Base-by-base conservation (phyloP, 225 moss, liverwort and hornwort species). In the Physcomitrium patens region DNA sequence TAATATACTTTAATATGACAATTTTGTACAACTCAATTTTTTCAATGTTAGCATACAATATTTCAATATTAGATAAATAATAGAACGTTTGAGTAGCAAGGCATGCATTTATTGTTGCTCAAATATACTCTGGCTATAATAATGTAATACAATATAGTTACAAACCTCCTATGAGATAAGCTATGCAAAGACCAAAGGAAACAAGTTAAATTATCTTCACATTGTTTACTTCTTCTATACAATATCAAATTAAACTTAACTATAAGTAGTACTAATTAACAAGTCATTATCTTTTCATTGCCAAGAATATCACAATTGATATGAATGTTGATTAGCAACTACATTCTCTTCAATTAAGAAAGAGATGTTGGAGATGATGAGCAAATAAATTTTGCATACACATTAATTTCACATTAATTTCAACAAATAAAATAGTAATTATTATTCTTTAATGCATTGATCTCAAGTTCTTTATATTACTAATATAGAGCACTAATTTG, bases 391-490 rank as follows among this genome's bases (percentile, higher is more conserved):
- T n/a, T n/a, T n/a, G n/a, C n/a, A n/a, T n/a, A n/a, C n/a, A n/a
- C n/a, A n/a, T n/a, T n/a, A n/a, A n/a, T n/a, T n/a, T n/a, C n/a
- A n/a, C n/a, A n/a, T n/a, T n/a, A n/a, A n/a, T n/a, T n/a, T n/a
- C n/a, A n/a, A n/a, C n/a, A n/a, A n/a, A n/a, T n/a, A n/a, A n/a
- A n/a, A n/a, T n/a, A n/a, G n/a, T n/a, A n/a, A n/a, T n/a, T n/a
- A n/a, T n/a, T n/a, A n/a, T n/a, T n/a, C n/a, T n/a, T n/a, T n/a
- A n/a, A n/a, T n/a, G n/a, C n/a, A n/a, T n/a, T n/a, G n/a, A n/a
- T n/a, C n/a, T 47, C 74, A 56, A 65, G 44, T 23, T 65, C 47
- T 56, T 27, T 20, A 57, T 37, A 76, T 60, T 9, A 9, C 54
- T 12, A 20, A 41, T 17, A 22, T 51, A 60, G 50, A 24, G 50